Evolutionary conservation across 345 rosid species (phyloP).

Genomic region (Populus davidiana): DNA sequence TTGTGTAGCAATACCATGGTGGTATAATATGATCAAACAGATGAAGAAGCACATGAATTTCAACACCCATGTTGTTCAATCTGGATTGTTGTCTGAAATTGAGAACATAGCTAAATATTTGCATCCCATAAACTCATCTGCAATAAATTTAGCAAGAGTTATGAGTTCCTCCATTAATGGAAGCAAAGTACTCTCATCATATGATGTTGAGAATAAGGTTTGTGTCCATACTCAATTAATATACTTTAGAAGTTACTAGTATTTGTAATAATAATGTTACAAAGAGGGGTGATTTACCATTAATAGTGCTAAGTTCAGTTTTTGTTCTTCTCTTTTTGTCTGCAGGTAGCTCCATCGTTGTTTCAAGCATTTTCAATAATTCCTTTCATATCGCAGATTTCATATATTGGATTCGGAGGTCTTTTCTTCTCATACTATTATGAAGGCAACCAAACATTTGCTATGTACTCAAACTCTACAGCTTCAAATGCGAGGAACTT

Average conservation of each 20-base stretch:
- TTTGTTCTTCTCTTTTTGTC: neutral
- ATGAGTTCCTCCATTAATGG: slow-evolving; percentile 23
- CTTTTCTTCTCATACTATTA: slow-evolving; percentile 31
- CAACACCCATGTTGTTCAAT: slow-evolving; percentile 1
- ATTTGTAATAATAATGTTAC: neutral
- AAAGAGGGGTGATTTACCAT: neutral
- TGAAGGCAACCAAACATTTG: slow-evolving; percentile 27
- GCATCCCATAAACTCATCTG: slow-evolving; percentile 30
- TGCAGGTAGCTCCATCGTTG: slow-evolving; percentile 45
- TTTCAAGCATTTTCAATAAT: slow-evolving; percentile 36
- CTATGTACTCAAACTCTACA: slow-evolving; percentile 33
- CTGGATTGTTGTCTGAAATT: slow-evolving; percentile 28
- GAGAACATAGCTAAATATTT: slow-evolving; percentile 20
- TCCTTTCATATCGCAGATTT: slow-evolving; percentile 40
- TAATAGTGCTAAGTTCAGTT: neutral
- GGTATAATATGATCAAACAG: slow-evolving; percentile 20
- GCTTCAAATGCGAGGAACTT: neutral
- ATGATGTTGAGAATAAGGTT: slow-evolving; percentile 30
- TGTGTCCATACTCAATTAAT: neutral
- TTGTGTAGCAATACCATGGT: slow-evolving; percentile 25
- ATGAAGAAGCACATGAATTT: slow-evolving; percentile 13
- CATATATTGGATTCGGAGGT: slow-evolving; percentile 45
- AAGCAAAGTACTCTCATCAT: slow-evolving; percentile 15
- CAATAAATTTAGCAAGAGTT: slow-evolving; percentile 26
- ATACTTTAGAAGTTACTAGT: neutral